Conservation (phyloP, 2,329 filamentous ascomycete species). For the Zymoseptoria pseudotritici region DNA sequence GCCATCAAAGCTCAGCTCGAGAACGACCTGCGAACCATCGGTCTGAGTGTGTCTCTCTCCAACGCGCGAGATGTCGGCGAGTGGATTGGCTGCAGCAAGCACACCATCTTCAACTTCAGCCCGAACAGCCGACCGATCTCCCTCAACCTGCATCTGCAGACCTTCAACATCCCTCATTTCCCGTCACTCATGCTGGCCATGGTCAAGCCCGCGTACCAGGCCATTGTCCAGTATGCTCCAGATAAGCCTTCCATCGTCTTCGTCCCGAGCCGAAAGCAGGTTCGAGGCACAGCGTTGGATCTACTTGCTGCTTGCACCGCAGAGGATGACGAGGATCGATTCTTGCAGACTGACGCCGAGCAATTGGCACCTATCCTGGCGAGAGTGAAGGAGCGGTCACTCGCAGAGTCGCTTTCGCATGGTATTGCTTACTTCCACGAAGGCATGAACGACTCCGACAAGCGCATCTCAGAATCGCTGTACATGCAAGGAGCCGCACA, state of each 20-base stretch:
- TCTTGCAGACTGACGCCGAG: slow-evolving; percentile 75
- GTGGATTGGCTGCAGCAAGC: slow-evolving; percentile 96
- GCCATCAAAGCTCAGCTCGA: slow-evolving; percentile 87
- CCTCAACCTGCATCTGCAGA: slow-evolving; percentile 88
- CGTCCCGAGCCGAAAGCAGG: slow-evolving; percentile 88
- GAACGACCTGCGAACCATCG: slow-evolving; percentile 76
- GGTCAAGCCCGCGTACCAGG: slow-evolving; percentile 87
- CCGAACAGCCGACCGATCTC: slow-evolving; percentile 83
- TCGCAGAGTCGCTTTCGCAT: slow-evolving; percentile 84
- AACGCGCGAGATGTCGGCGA: slow-evolving; percentile 92
- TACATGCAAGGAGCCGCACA: slow-evolving; percentile 87
- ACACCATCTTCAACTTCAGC: slow-evolving; percentile 98
- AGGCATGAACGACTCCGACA: slow-evolving; percentile 79
- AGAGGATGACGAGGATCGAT: slow-evolving; percentile 88
- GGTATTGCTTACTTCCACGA: slow-evolving; percentile 98
- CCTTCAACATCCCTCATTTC: slow-evolving; percentile 92
- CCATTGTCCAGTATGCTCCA: slow-evolving; percentile 78
- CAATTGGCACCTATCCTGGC: slow-evolving; percentile 77
- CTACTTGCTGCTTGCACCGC: slow-evolving; percentile 78
- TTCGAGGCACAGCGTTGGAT: slow-evolving; percentile 77
- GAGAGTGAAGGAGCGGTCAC: slow-evolving; percentile 74
- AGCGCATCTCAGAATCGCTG: slow-evolving; percentile 86
- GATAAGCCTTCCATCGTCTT: slow-evolving; percentile 89
- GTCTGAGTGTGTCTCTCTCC: slow-evolving; percentile 81
- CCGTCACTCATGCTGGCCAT: slow-evolving; percentile 98